These are phyloP conservation scores for Boletus semigastroideus DNA, from an alignment of 1,284 basidiomycete species.

Conservation along the genomic window DNA sequence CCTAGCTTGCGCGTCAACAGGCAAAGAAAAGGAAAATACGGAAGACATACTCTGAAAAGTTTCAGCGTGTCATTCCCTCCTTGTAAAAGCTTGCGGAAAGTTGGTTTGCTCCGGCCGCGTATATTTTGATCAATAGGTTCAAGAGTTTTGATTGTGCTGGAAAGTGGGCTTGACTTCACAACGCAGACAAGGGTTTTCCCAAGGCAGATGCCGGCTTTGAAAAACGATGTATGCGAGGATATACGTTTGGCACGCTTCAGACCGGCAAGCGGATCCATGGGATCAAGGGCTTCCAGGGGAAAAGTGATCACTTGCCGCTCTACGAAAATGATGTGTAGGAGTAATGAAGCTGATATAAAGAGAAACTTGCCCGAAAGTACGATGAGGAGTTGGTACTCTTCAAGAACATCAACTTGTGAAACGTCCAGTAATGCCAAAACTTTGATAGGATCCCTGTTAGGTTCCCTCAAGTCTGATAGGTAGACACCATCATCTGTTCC, in stretches of 20 bases:
- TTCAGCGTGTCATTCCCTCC: conserved; percentile 94
- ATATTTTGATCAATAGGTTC: conserved; percentile 94
- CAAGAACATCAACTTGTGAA: conserved; percentile 93
- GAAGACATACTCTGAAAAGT: conserved; percentile 77
- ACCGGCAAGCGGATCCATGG: conserved; percentile 86
- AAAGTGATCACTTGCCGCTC: conserved; percentile 97
- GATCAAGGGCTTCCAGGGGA: conserved; percentile 91
- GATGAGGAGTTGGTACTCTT: conserved; percentile 94
- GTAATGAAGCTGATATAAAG: neutral
- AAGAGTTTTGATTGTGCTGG: conserved; percentile 96
- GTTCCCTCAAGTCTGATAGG: conserved; percentile 82
- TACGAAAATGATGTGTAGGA: conserved; percentile 30
- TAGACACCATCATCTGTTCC: conserved; percentile 98
- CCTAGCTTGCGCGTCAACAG: conserved; percentile 45
- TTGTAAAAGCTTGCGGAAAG: conserved; percentile 92
- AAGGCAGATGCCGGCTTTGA: conserved; percentile 94
- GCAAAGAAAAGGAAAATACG: neutral
- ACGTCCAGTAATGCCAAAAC: conserved; percentile 90
- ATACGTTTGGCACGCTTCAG: conserved; percentile 94
- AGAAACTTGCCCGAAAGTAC: conserved; percentile 80
- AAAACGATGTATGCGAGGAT: conserved; percentile 95
- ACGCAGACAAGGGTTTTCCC: conserved; percentile 96
- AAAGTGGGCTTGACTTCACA: conserved; percentile 93
- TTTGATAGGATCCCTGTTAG: conserved; percentile 82
- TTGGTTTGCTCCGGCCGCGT: conserved; percentile 84